A percentile compares a stretch with the other conserved stretches of the same genome.
phyloP scores from a whole-genome alignment of 2,329 filamentous ascomycete genomes.

The Zelopaecilomyces penicillatus region DNA sequence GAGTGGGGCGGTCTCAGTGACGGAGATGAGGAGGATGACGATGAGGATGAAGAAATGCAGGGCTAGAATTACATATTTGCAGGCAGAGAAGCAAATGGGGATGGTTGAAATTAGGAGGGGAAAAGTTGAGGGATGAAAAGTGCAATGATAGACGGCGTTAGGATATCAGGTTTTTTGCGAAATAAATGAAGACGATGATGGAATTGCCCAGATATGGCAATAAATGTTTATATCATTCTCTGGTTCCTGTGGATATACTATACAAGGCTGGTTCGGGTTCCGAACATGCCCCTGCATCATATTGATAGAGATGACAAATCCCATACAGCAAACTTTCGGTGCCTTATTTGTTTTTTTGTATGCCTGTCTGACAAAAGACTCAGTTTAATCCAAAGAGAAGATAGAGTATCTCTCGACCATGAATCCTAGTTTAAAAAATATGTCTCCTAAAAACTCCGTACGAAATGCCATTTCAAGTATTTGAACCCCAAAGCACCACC shows the following conservation, averaged over 20 bases:
- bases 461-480: background rate
- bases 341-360: too few relatives aligned
- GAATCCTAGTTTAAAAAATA: too few relatives aligned
- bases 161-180: background rate
- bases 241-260: constrained; percentile 3
- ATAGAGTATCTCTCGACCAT: too few relatives aligned
- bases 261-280: too few relatives aligned
- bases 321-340: too few relatives aligned
- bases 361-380: too few relatives aligned
- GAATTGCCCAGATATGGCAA: background rate
- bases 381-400: too few relatives aligned
- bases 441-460: constrained; percentile 11
- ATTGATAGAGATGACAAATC: too few relatives aligned
- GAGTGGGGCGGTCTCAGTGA: constrained; percentile 47
- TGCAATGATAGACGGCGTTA: constrained; percentile 17
- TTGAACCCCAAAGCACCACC: background rate
- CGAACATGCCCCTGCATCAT: too few relatives aligned
- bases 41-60: constrained; percentile 53
- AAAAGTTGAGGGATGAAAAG: background rate
- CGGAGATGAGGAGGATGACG: constrained; percentile 38
- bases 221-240: background rate
- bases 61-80: constrained; percentile 14
- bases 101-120: background rate
- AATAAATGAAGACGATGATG: background rate
- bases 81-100: constrained; percentile 14